Evolutionary conservation across 164 flowering plant species (phyloP).

Genomic region (Aristolochia fimbriata): DNA sequence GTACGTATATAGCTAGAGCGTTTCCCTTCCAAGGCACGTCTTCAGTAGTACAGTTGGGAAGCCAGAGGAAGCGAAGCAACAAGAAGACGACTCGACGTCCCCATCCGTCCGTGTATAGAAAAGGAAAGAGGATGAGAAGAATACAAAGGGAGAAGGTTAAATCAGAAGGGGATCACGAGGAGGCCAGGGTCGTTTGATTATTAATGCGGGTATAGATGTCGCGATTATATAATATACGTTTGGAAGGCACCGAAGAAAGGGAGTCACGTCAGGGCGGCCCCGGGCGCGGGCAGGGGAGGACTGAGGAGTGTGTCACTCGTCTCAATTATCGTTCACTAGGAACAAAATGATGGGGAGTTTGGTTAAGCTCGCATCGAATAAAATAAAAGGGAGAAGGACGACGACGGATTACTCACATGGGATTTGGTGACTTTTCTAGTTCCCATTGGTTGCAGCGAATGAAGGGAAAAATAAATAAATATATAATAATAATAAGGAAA

Average conservation of each 20-base stretch:
- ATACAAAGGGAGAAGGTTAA: background rate
- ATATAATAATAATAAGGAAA: too few species aligned
- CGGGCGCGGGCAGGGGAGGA: background rate
- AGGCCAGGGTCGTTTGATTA: too few species aligned
- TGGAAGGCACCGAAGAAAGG: conserved; percentile 3
- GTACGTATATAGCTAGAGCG: too few species aligned
- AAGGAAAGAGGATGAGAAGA: background rate
- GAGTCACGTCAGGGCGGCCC: background rate
- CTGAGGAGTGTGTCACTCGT: background rate
- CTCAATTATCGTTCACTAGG: background rate
- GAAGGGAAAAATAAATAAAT: too few species aligned
- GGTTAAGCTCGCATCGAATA: background rate
- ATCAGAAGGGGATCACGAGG: background rate
- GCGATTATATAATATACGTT: conserved; percentile 3
- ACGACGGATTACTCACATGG: background rate
- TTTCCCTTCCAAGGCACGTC: too few species aligned
- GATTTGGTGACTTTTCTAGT: conserved; percentile 6
- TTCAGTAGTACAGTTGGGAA: background rate
- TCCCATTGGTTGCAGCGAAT: background rate
- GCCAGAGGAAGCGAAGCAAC: background rate
- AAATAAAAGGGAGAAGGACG: background rate
- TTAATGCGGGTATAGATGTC: background rate
- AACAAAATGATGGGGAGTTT: background rate
- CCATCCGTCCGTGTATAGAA: background rate
- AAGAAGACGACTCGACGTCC: background rate